Conservation (phyloP, 768 basidiomycete genomes). For the Chalciporus chontae region DNA sequence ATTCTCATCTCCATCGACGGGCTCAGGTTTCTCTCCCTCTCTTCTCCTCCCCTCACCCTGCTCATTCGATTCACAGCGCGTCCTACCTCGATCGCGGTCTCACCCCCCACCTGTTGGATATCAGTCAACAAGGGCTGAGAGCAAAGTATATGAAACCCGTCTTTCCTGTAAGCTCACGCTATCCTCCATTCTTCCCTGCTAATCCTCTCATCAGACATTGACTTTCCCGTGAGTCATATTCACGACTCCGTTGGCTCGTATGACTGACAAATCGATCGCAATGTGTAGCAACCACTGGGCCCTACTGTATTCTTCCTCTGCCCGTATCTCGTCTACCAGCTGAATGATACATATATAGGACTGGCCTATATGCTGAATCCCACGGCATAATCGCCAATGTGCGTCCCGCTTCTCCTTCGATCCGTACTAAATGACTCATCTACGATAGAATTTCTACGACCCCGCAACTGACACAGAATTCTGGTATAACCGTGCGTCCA, state of each 20-base stretch:
- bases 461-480: slow-evolving; percentile 61
- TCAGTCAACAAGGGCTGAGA: slow-evolving; percentile 78
- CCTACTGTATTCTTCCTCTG: slow-evolving; percentile 53
- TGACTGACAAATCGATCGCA: neutral
- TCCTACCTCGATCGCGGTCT: slow-evolving; percentile 84
- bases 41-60: neutral
- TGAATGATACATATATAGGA: slow-evolving; percentile 47
- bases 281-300: slow-evolving; percentile 80
- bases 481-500: slow-evolving; percentile 61
- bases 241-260: neutral
- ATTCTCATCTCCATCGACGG: slow-evolving; percentile 88
- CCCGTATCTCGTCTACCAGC: neutral
- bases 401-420: slow-evolving; percentile 14
- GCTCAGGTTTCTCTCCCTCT: slow-evolving; percentile 47
- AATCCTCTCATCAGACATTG: slow-evolving; percentile 50
- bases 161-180: slow-evolving; percentile 69
- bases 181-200: neutral
- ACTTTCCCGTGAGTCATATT: slow-evolving; percentile 76
- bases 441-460: slow-evolving; percentile 79
- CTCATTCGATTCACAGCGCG: slow-evolving; percentile 45
- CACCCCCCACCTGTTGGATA: slow-evolving; percentile 77
- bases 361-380: slow-evolving; percentile 84
- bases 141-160: slow-evolving; percentile 87
- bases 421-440: neutral
- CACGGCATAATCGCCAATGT: slow-evolving; percentile 92